Evolutionary conservation across 2,329 filamentous ascomycete species (phyloP).

Genomic region (Botrytis medusae): DNA sequence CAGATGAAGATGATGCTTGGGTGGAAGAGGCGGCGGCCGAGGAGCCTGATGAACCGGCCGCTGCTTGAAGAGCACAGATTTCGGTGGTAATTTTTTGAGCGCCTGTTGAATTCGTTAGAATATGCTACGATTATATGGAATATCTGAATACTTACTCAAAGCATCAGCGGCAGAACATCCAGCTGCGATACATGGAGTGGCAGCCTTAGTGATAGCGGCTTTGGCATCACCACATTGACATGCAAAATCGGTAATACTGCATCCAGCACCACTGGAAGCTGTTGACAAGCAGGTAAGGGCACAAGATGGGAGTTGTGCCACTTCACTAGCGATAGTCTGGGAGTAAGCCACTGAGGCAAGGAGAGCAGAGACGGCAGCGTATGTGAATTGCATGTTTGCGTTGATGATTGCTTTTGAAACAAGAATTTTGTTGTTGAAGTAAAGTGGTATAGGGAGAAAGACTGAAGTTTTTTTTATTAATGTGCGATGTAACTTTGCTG

Average conservation of each 20-base stretch:
- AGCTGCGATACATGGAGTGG: constrained; percentile 31
- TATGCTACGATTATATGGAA: neutral
- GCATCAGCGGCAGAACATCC: constrained; percentile 29
- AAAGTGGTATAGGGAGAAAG: neutral
- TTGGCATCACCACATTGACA: constrained; percentile 32
- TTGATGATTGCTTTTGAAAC: neutral
- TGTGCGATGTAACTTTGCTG: neutral
- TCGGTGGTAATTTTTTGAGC: neutral
- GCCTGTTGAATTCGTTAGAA: neutral
- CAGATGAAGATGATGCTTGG: constrained; percentile 20
- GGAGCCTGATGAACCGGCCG: neutral
- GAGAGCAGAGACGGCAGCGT: constrained; percentile 22
- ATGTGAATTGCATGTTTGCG: constrained; percentile 29
- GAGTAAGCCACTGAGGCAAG: constrained; percentile 29
- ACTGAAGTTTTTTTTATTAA: neutral
- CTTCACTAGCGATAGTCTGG: constrained; percentile 26
- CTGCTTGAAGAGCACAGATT: constrained; percentile 2
- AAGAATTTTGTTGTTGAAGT: neutral
- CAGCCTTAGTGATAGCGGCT: constrained; percentile 26
- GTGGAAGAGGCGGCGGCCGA: neutral
- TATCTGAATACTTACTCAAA: constrained; percentile 29
- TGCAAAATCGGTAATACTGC: constrained; percentile 27
- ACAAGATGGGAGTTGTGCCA: constrained; percentile 32
- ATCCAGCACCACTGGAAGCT: constrained; percentile 28
- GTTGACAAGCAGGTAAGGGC: constrained; percentile 28